A percentile compares a stretch with the other conserved stretches of the same genome.
phyloP scores from a whole-genome alignment of 768 basidiomycete genomes.

The Trichaptum fuscoviolaceum region DNA sequence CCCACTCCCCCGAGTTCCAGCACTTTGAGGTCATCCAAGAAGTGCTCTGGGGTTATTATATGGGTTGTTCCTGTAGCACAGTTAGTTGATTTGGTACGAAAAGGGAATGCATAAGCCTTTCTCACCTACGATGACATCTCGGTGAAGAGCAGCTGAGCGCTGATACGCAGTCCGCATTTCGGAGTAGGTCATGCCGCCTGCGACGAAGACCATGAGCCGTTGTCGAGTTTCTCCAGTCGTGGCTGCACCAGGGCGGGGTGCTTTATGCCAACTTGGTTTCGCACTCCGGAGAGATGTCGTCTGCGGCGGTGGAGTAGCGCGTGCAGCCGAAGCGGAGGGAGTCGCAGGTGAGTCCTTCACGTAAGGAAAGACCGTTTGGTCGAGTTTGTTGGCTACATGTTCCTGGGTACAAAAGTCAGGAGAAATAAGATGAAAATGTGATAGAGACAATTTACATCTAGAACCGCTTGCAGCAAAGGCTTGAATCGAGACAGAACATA shows the following conservation, averaged over 20 bases:
- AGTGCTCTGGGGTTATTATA: slow-evolving; percentile 72
- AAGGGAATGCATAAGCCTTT: slow-evolving; percentile 3
- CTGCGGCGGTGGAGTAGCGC: slow-evolving; percentile 35
- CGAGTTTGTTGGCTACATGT: slow-evolving; percentile 72
- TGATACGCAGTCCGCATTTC: slow-evolving; percentile 89
- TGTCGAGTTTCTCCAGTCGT: slow-evolving; percentile 53
- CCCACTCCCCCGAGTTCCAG: slow-evolving; percentile 87
- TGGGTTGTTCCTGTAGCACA: slow-evolving; percentile 80
- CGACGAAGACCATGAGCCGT: slow-evolving; percentile 83
- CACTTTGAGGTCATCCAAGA: slow-evolving; percentile 82
- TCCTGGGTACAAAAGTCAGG: slow-evolving; percentile 49
- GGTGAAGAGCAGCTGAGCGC: slow-evolving; percentile 66
- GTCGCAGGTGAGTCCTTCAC: slow-evolving; percentile 72
- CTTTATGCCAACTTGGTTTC: slow-evolving; percentile 86
- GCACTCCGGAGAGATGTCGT: slow-evolving; percentile 79
- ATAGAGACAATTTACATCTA: slow-evolving; percentile 57
- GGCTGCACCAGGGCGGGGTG: slow-evolving; percentile 45
- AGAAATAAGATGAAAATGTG: background rate
- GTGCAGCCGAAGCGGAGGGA: slow-evolving; percentile 37
- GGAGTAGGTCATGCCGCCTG: slow-evolving; percentile 94
- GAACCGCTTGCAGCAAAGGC: slow-evolving; percentile 70
- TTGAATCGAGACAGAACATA: slow-evolving; percentile 95
- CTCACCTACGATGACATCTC: slow-evolving; percentile 89
- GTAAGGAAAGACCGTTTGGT: slow-evolving; percentile 80
- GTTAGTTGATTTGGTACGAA: slow-evolving; percentile 8